These are phyloP conservation scores for Avena sativa DNA, from an alignment of 176 grass and related monocot species.

Conservation along the genomic window DNA sequence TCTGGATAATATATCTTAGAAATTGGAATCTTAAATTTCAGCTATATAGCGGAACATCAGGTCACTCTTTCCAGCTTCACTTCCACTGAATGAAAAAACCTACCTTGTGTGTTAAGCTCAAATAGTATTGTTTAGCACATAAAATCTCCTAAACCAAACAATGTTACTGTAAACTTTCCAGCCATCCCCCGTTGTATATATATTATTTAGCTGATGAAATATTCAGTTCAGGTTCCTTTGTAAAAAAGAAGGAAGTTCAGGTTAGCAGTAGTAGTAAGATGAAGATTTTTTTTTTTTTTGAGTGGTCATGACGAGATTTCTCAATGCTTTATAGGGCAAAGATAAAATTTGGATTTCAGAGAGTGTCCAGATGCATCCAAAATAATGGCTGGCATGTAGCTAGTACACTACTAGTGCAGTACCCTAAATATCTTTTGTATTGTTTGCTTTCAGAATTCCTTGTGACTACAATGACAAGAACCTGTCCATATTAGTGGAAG, in stretches of 20 bases:
- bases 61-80: not conserved
- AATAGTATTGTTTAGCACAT: not conserved
- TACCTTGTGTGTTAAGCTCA: not conserved
- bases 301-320: not conserved
- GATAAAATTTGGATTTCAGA: not conserved
- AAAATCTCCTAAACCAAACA: not conserved
- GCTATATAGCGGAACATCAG: not conserved
- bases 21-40: not conserved
- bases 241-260: not conserved
- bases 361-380: conserved; percentile 30
- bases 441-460: conserved; percentile 56
- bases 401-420: not conserved
- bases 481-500: conserved; percentile 71
- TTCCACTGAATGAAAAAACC: not conserved
- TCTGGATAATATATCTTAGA: not conserved
- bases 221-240: not conserved
- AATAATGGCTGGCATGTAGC: conserved; percentile 17
- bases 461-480: conserved; percentile 71
- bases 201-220: not conserved
- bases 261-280: not conserved
- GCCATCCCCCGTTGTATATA: not conserved
- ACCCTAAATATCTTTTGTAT: conserved; percentile 1
- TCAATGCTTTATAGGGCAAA: conserved; percentile 1
- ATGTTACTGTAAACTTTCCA: conserved; percentile 9
- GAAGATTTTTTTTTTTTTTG: not conserved